Base-by-base conservation (phyloP, 148 eudicot genomes). In the Simmondsia chinensis region DNA sequence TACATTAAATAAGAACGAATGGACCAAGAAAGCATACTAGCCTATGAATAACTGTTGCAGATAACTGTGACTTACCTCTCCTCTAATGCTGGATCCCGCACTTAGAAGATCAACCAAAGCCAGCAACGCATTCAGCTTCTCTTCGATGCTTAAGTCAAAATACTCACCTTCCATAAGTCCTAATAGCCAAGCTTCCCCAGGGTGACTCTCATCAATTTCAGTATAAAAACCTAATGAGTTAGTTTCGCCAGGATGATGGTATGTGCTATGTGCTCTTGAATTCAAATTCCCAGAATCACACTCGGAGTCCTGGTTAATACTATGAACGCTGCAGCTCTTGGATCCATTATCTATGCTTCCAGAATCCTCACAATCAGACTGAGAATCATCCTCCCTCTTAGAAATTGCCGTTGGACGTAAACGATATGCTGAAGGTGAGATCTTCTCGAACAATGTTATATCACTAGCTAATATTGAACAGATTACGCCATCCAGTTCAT, bases 111-210 rank as follows among this genome's bases (percentile, higher is more conserved):
- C 99, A 52, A 86, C 57, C 71, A 91, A 55, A 24, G 96, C 83
- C 39, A 62, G 51, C 26, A 91, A 57, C n/a, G 73, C 74, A 52
- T 68, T 66, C 59, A 91, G 70, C 72, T 85, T 91, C 76, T 91
- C 99, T 54, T 74, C 99, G 59, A 77, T 66, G 60, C 75, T 74
- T 59, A 91, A 68, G 52, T 82, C 96, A 42, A 80, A 86, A 71
- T 91, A 86, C 66, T 91, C 96, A 58, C 95, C 86, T 57, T 91
- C 99, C 74, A 73, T 62, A 15, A 91, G 83, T 24, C 94, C 99
- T 43, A 79, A 60, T 53, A 91, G 50, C 99, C 95, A 91, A n/a
- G 64, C 59, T 63, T 82, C 95, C 59, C 97, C 88, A 3, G 83
- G 73, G 54, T 76, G 63, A 87, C 96, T 91, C 76, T 86, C 99